Base-by-base conservation (phyloP, 2,329 filamentous ascomycete genomes). In the Cadophora sp. region DNA sequence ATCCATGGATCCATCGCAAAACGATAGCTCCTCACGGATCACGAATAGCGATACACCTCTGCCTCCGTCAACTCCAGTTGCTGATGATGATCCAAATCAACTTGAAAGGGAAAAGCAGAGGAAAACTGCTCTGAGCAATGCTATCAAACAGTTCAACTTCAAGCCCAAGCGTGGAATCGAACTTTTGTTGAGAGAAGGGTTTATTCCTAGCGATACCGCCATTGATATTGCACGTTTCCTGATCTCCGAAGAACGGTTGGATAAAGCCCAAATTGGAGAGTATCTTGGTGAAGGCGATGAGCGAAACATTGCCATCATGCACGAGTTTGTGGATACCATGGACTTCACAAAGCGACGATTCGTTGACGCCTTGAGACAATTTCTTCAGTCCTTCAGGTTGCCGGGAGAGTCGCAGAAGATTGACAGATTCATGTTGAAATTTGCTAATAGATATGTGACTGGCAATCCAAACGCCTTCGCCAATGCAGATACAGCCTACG, bases 401-500 rank as follows among this genome's bases (percentile, higher is more conserved):
- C 96, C 96, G 0, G 96, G 96, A 68, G 96, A 99, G 80, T 94
- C 94, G 0, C 96, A 99, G 78, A 99, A 99, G 82, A 99, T 99
- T 72, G 96, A 99, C 87, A 92, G 96, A 58, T 97, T 98, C 80
- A 98, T 99, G 96, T 83, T 99, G 72, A 99, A 99, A 79, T 99
- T 98, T 80, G 96, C 96, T 11, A 95, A 98, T 79, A 90, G 95
- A 68, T 99, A 99, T 78, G 92, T 97, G 61, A 91, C 90, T 68
- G 94, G 94, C 36, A 99, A 99, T 73, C 96, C 96, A 0, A 97
- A 97, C 76, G 95, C 96, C 0, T 99, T 97, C 79, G 96, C 96
- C 43, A 99, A 98, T 75, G 96, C 96, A 1, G 96, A 99, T 78
- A 99, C 96, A 0, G 95, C 96, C 16, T 99, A 99, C 73, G 93